Evolutionary conservation across 2,329 filamentous ascomycete species (phyloP).

Genomic region (Drechslera avenae): DNA sequence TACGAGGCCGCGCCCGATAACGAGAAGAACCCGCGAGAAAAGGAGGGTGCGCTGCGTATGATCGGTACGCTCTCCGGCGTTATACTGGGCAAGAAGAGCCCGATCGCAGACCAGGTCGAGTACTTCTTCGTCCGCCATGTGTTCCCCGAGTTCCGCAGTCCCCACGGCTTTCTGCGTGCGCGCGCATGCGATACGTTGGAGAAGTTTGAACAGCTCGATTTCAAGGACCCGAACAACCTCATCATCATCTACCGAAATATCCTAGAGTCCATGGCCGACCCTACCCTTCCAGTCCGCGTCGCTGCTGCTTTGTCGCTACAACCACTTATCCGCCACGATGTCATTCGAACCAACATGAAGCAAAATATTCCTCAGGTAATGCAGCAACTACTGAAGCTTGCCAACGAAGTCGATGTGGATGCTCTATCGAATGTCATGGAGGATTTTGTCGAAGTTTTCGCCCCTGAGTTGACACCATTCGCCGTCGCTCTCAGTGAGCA

Average conservation of each 20-base stretch:
- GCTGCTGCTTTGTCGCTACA: constrained; percentile 93
- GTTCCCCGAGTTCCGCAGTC: constrained; percentile 95
- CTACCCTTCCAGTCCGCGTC: constrained; percentile 90
- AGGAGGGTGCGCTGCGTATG: constrained; percentile 96
- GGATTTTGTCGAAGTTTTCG: constrained; percentile 98
- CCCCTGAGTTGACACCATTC: constrained; percentile 94
- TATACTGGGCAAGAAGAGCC: constrained; percentile 96
- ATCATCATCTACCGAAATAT: constrained; percentile 97
- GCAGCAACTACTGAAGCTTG: constrained; percentile 95
- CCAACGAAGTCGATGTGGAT: constrained; percentile 97
- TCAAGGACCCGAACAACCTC: constrained; percentile 94
- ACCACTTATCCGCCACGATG: constrained; percentile 91
- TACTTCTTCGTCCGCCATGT: constrained; percentile 98
- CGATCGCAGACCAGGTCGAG: constrained; percentile 95
- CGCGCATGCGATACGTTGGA: constrained; percentile 96
- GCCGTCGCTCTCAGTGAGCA: constrained; percentile 96
- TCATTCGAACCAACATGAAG: constrained; percentile 94
- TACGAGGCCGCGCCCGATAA: constrained; percentile 84
- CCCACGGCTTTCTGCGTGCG: constrained; percentile 88
- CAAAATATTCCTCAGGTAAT: constrained; percentile 98
- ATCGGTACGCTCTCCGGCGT: constrained; percentile 94
- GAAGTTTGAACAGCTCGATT: constrained; percentile 96
- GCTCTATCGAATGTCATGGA: constrained; percentile 99
- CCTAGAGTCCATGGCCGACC: constrained; percentile 93
- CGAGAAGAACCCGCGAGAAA: constrained; percentile 91